Percentiles rank a stretch among this genome's conserved stretches.
These are phyloP conservation scores for Pichia cactophila DNA, from an alignment of 1,139 yeast species.

Conservation along the genomic window DNA sequence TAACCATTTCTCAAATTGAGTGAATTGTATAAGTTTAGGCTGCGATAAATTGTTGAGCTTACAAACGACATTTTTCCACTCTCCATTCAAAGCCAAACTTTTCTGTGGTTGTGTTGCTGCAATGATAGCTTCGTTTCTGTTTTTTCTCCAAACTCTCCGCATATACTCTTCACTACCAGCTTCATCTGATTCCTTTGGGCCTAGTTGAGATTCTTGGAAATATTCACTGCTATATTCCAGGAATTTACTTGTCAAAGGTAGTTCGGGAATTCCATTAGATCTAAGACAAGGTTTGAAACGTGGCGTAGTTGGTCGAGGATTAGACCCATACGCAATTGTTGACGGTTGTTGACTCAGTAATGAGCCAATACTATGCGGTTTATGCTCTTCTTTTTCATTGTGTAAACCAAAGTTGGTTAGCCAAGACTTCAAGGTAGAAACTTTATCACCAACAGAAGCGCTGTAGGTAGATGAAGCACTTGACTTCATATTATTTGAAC, in stretches of 20 bases:
- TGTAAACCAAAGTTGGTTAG: constrained; percentile 36
- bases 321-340: constrained; percentile 43
- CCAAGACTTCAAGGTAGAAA: constrained; percentile 38
- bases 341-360: constrained; percentile 35
- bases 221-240: constrained; percentile 87
- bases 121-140: constrained; percentile 79
- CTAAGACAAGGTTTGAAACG: constrained; percentile 38
- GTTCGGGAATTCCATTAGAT: constrained; percentile 32
- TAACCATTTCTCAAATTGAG: constrained; percentile 84
- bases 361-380: constrained; percentile 19
- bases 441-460: constrained; percentile 25
- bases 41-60: constrained; percentile 68
- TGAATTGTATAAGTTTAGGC: constrained; percentile 69
- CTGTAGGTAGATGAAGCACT: constrained; percentile 29
- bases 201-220: constrained; percentile 95
- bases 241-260: constrained; percentile 68
- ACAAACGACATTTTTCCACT: constrained; percentile 68
- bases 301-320: constrained; percentile 44
- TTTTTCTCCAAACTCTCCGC: constrained; percentile 80
- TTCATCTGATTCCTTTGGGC: constrained; percentile 77
- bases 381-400: constrained; percentile 29
- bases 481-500: constrained; percentile 21
- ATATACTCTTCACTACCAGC: constrained; percentile 88
- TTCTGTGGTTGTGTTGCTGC: constrained; percentile 88
- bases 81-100: constrained; percentile 72